Base-by-base conservation (phyloP, 2,329 filamentous ascomycete genomes). In the Falciphora oryzae region DNA sequence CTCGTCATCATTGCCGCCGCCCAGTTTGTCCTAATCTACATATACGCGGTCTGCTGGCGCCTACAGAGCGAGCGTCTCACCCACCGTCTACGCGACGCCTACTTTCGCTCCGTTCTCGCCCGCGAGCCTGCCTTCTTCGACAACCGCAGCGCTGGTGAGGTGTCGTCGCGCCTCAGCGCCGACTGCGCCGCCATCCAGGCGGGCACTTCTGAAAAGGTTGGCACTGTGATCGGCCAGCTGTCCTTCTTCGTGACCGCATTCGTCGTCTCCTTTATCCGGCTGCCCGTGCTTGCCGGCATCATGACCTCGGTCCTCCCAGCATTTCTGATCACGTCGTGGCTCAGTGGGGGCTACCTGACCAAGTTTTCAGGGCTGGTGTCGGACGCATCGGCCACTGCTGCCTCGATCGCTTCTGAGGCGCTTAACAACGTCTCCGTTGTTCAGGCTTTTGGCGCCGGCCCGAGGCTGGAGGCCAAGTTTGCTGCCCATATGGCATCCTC, bases 151-250 rank as follows among this genome's bases (percentile, higher is more conserved):
- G 81, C 86, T 0, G 87, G 87, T 22, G 85, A 89, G 72, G 83
- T 90, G 16, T 81, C 85, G 1, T 84, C 85, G 11, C 80, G 88
- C 25, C 81, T 91, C 58, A 87, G 87, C 70, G 80, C 81, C 64
- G 88, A 91, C 69, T 87, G 90, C 44, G 83, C 87, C 65, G 83
- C 84, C 1, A 85, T 91, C 63, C 88, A 89, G 70, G 82, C 83
- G 0, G 89, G 89, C 18, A 89, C 88, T 0, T 87, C 85, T 1
- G 89, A 91, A 73, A 91, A 91, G 72, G 87, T 89, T 22, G 88
- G 88, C 63, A 83, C 89, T 44, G 82, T 84, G 68, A 78, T 91
- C 5, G 81, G 83, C 29, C 86, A 82, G 62, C 73, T 84, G 13
- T 85, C 85, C 2, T 91, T 89, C 73, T 90, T 90, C 70, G 71